Conservation (phyloP, 1,284 basidiomycete species). For the Termitomyces sp. region DNA sequence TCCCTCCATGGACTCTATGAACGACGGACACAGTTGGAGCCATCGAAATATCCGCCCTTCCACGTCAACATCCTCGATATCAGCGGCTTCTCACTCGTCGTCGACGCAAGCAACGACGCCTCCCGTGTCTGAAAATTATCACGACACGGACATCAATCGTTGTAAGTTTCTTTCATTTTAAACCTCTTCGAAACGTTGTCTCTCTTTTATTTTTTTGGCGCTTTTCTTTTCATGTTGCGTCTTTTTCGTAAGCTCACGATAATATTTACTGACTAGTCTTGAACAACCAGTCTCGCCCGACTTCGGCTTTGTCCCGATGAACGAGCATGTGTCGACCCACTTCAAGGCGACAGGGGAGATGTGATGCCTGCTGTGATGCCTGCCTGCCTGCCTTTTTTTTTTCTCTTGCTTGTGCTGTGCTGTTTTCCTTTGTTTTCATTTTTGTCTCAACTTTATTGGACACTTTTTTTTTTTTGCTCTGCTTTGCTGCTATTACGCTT, state of each 20-base stretch:
- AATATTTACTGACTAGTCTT: constrained; percentile 42
- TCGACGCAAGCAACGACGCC: constrained; percentile 77
- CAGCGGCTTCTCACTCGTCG: constrained; percentile 64
- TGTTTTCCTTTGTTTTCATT: constrained; percentile 10
- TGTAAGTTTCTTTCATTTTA: constrained; percentile 53
- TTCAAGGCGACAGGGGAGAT: constrained; percentile 59
- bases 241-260: constrained; percentile 16
- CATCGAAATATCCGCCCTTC: constrained; percentile 55
- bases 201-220: constrained; percentile 11
- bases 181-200: constrained; percentile 10
- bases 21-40: constrained; percentile 39
- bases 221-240: constrained; percentile 10
- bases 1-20: constrained; percentile 45
- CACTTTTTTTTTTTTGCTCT: constrained; percentile 19
- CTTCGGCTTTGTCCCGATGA: constrained; percentile 74
- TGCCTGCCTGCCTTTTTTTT: too few species aligned
- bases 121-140: constrained; percentile 61
- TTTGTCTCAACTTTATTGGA: constrained; percentile 15
- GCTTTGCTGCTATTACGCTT: constrained; percentile 15
- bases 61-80: constrained; percentile 68
- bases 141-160: constrained; percentile 68
- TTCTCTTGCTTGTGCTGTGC: too few species aligned
- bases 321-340: constrained; percentile 61
- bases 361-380: too few species aligned
- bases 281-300: constrained; percentile 68